These are phyloP conservation scores for Microcyclosporella mali DNA, from an alignment of 2,329 filamentous ascomycete species.

Conservation along the genomic window DNA sequence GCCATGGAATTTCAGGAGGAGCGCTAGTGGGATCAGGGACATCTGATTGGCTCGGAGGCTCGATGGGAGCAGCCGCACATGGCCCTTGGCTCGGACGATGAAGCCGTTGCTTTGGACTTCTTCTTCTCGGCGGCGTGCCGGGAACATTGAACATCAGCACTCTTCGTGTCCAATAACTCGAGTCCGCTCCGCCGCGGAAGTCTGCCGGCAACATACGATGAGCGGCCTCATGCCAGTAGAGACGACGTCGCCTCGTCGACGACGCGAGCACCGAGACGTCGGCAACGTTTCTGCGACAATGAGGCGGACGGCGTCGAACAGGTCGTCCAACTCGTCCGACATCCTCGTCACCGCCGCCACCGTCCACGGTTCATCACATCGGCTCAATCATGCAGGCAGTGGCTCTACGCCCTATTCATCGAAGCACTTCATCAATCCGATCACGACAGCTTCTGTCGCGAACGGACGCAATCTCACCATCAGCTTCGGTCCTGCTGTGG, in stretches of 20 bases:
- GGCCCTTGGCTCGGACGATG: no score
- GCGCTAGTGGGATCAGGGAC: no score
- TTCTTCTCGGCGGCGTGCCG: no score
- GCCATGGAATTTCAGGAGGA: no score
- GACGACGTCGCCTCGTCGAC: slow-evolving; percentile 9
- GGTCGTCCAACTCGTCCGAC: slow-evolving; percentile 21
- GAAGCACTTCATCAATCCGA: neutral
- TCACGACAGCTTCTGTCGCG: neutral
- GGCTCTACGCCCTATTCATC: neutral
- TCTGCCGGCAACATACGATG: no score
- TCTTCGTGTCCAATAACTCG: no score
- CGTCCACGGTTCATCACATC: neutral
- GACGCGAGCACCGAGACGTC: slow-evolving; percentile 4
- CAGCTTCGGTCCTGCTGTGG: slow-evolving; percentile 9
- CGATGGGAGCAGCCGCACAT: no score
- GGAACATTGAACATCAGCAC: no score
- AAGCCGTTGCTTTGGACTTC: no score
- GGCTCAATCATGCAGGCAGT: neutral
- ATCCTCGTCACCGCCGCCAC: slow-evolving; percentile 20
- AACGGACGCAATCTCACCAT: slow-evolving; percentile 5
- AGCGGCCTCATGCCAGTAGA: neutral
- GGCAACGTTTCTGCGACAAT: slow-evolving; percentile 5
- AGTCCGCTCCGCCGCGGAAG: no score
- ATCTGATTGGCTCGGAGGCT: no score
- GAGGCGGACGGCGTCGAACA: slow-evolving; percentile 13